phyloP scores from a whole-genome alignment of 805 yeast species.

The Diddensiella transvaalensis region DNA sequence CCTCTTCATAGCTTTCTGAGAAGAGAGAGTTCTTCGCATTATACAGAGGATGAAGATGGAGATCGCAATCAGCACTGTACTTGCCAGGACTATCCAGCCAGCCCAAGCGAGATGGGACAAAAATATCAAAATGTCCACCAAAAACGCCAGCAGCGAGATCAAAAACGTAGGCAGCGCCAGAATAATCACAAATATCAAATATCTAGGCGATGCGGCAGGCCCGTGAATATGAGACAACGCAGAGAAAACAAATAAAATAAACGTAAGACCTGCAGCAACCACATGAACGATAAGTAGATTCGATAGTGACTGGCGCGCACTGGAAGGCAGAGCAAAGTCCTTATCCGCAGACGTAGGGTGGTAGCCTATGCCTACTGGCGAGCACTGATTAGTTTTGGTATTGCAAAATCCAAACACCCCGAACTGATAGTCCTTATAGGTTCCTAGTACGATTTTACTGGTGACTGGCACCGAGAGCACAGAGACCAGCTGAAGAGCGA shows the following conservation, averaged over 20 bases:
- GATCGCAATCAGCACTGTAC: slow-evolving; percentile 62
- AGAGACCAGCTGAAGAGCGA: slow-evolving; percentile 56
- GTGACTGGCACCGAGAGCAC: slow-evolving; percentile 62
- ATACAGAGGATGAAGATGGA: slow-evolving; percentile 66
- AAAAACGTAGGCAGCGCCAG: slow-evolving; percentile 68
- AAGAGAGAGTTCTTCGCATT: slow-evolving; percentile 57
- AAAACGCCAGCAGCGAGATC: slow-evolving; percentile 64
- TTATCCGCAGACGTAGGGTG: slow-evolving; percentile 32
- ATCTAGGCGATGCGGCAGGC: slow-evolving; percentile 38
- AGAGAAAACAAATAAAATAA: slow-evolving; percentile 42
- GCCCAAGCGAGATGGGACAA: slow-evolving; percentile 71
- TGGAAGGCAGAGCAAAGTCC: slow-evolving; percentile 50
- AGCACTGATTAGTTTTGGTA: slow-evolving; percentile 35
- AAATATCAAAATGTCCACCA: slow-evolving; percentile 79
- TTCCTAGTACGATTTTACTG: slow-evolving; percentile 44
- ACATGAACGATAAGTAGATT: slow-evolving; percentile 65
- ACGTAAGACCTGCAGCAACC: slow-evolving; percentile 54
- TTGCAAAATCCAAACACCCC: slow-evolving; percentile 73
- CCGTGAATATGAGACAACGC: slow-evolving; percentile 39
- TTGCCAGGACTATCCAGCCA: slow-evolving; percentile 78
- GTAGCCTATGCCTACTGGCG: slow-evolving; percentile 45
- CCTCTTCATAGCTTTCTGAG: slow-evolving; percentile 26
- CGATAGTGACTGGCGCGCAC: slow-evolving; percentile 56
- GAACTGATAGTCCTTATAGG: slow-evolving; percentile 47
- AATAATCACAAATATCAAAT: slow-evolving; percentile 50